A percentile compares a stretch with the other conserved stretches of the same genome.
Evolutionary conservation across 2,329 filamentous ascomycete species (phyloP).

Genomic region (Aplosporella prunicola): DNA sequence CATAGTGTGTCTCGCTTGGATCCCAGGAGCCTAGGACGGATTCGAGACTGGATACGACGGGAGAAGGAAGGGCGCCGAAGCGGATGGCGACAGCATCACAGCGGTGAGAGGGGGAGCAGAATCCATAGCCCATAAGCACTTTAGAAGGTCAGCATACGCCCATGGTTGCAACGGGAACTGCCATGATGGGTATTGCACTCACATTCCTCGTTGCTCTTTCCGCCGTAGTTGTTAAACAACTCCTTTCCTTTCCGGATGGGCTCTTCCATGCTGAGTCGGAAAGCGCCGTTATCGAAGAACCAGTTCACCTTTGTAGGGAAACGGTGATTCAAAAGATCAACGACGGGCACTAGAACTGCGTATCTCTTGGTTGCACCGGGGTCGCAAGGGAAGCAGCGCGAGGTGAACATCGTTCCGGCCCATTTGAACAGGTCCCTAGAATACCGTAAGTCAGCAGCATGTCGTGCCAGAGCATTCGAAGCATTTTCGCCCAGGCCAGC

Average conservation of each 20-base stretch:
- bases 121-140: conserved; percentile 44
- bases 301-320: conserved; percentile 39
- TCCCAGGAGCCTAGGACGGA: conserved; percentile 12
- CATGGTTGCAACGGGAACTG: neutral
- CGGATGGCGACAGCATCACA: conserved; percentile 38
- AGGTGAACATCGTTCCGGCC: conserved; percentile 44
- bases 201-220: conserved; percentile 43
- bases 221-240: conserved; percentile 45
- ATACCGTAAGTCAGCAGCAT: no score
- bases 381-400: conserved; percentile 41
- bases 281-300: conserved; percentile 32
- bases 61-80: conserved; percentile 30
- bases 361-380: conserved; percentile 21
- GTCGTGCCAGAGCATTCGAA: conserved; percentile 17
- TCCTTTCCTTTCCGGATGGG: conserved; percentile 29
- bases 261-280: conserved; percentile 31
- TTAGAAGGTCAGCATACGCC: neutral
- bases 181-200: conserved; percentile 4
- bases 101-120: conserved; percentile 39
- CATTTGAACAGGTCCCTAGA: conserved; percentile 39
- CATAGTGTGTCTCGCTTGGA: conserved; percentile 18
- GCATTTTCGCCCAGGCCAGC: no score
- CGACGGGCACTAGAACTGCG: conserved; percentile 40
- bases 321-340: conserved; percentile 42
- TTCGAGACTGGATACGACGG: conserved; percentile 17